Evolutionary conservation across 768 basidiomycete species (phyloP).

Genomic region (Pholiota conissans): DNA sequence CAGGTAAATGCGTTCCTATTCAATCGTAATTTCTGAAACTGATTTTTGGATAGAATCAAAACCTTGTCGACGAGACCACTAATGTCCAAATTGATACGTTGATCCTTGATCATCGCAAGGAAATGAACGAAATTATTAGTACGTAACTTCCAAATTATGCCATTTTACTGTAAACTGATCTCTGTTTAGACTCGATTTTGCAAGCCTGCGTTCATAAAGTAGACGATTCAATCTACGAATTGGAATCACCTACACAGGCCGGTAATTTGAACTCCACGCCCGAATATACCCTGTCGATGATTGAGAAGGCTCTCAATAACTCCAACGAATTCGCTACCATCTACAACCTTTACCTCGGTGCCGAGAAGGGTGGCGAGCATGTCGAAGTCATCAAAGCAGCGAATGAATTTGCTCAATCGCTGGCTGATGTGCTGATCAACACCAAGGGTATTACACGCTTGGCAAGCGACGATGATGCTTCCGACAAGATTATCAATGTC

Average conservation of each 20-base stretch:
- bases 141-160: slow-evolving; percentile 4
- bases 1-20: slow-evolving; percentile 56
- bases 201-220: slow-evolving; percentile 97
- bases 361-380: slow-evolving; percentile 88
- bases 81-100: slow-evolving; percentile 97
- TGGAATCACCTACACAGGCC: slow-evolving; percentile 92
- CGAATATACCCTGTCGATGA: slow-evolving; percentile 97
- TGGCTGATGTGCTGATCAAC: slow-evolving; percentile 90
- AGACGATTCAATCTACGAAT: slow-evolving; percentile 95
- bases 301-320: slow-evolving; percentile 93
- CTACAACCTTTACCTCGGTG: slow-evolving; percentile 87
- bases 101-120: slow-evolving; percentile 95
- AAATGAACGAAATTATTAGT: slow-evolving; percentile 97
- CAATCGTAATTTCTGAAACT: slow-evolving; percentile 2
- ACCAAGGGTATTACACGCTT: slow-evolving; percentile 96
- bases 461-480: slow-evolving; percentile 86
- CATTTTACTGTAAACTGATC: slow-evolving; percentile 10
- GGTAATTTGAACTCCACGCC: slow-evolving; percentile 98
- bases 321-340: slow-evolving; percentile 95
- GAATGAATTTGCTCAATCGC: slow-evolving; percentile 92
- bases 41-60: slow-evolving; percentile 67
- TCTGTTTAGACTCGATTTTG: slow-evolving; percentile 81
- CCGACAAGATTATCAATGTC: slow-evolving; percentile 83
- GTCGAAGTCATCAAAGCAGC: slow-evolving; percentile 98
- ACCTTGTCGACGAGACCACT: slow-evolving; percentile 83